A percentile compares a stretch with the other conserved stretches of the same genome.
Evolutionary conservation across 2,329 filamentous ascomycete species (phyloP).

Genomic region (Alternaria ventricosa): DNA sequence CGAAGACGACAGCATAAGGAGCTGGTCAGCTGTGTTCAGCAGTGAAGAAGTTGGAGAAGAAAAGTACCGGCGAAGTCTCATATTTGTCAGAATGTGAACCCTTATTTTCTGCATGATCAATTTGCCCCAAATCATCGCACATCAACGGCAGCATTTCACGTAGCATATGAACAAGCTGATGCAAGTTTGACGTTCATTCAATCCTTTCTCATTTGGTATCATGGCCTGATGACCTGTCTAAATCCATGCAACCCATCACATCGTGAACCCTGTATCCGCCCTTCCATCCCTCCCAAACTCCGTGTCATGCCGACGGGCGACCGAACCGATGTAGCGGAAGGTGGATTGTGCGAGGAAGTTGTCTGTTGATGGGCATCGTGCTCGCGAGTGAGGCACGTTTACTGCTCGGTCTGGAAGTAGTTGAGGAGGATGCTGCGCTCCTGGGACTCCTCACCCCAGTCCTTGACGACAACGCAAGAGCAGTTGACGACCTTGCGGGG

Average conservation of each 20-base stretch:
- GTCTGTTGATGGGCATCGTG: constrained; percentile 10
- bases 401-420: constrained; percentile 94
- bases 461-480: constrained; percentile 99
- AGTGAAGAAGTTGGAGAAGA: too few relatives aligned
- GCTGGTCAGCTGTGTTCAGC: too few relatives aligned
- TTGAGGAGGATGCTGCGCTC: constrained; percentile 99
- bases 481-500: constrained; percentile 99
- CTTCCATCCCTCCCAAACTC: constrained; percentile 14
- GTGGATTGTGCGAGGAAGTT: constrained; percentile 14
- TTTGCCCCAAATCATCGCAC: not conserved
- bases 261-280: constrained; percentile 1
- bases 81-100: not conserved
- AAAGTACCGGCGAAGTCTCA: not conserved
- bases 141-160: not conserved
- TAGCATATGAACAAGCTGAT: not conserved
- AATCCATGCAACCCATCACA: constrained; percentile 21
- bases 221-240: constrained; percentile 16
- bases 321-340: constrained; percentile 24
- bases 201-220: constrained; percentile 15
- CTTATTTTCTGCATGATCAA: not conserved
- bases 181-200: not conserved
- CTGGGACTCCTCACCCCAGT: constrained; percentile 99
- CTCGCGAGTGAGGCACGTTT: constrained; percentile 35
- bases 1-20: too few relatives aligned
- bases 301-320: constrained; percentile 17